Base-by-base conservation (phyloP, 352 stramenopile genomes). In the Globisporangium echinulatum region DNA sequence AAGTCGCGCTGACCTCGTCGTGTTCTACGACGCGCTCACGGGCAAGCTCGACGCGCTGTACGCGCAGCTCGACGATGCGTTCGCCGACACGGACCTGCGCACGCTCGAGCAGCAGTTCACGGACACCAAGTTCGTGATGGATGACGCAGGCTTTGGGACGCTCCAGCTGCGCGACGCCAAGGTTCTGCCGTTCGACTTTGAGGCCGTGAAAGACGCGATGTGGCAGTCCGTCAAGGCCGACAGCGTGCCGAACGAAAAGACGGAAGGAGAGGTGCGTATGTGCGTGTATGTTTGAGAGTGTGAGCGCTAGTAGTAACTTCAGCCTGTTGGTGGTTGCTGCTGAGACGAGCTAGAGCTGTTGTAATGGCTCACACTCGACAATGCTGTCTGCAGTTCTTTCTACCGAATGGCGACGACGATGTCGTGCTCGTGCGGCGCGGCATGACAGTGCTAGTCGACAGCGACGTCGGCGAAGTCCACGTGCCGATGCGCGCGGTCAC, bases 111-210 rank as follows among this genome's bases (percentile, higher is more conserved):
- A 46, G 13, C 42, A 59, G 54, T 59, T 59, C 37, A 17, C 44
- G 1, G 54, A 59, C 54, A 33, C 54, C 14, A 50, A 43, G 8
- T 4, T 59, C 43, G 25, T 44, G 11, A 49, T 53, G 10, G 48
- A 49, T 17, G 46, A 46, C 11, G 36, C 47, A 14, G n/a, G 36
- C n/a, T 17, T 37, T n/a, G 47, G 36, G 47, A 48, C 39, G n/a
- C 47, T 61, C n/a, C 47, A 61, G 19, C 25, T 61, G 11, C 47
- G 49, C 15, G 56, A 61, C 37, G 49, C 49, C 1, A 48, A 50
- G 11, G 39, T 61, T n/a, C 33, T 54, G 56, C 56, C 56, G 44
- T 61, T 61, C 38, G 39, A 55, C 33, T 61, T 54, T 17, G 43
- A 50, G 17, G 7, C n/a, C 14, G 54, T 59, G 40, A 15, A 52